These are phyloP conservation scores for Eucalyptus melliodora DNA, from an alignment of 345 rosid species.

Conservation along the genomic window DNA sequence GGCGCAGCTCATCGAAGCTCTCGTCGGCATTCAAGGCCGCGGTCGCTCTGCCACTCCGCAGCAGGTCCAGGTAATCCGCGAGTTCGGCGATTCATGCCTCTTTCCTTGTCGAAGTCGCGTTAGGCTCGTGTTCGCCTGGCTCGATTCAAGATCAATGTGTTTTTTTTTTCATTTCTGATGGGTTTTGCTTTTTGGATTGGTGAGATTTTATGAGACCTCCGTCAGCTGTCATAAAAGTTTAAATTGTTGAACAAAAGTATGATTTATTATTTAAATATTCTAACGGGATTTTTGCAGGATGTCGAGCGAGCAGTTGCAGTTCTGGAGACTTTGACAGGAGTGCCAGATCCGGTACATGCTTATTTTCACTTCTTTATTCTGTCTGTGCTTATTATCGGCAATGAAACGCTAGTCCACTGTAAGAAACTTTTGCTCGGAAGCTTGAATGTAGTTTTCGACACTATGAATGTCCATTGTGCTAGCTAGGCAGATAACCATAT, in stretches of 20 bases:
- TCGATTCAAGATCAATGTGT: not conserved
- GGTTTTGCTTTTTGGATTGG: not conserved
- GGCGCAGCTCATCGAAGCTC: conserved; percentile 61
- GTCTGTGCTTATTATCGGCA: not conserved
- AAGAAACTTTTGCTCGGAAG: not conserved
- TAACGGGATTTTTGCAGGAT: conserved; percentile 20
- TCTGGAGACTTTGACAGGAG: conserved; percentile 64
- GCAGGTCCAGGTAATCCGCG: conserved; percentile 48
- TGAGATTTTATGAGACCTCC: fast-evolving
- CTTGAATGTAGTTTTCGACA: not conserved
- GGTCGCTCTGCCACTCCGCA: conserved; percentile 71
- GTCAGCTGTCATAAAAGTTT: fast-evolving
- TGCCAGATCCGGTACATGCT: conserved; percentile 53
- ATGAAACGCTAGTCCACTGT: not conserved
- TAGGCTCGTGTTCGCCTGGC: not conserved
- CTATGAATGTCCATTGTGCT: not conserved
- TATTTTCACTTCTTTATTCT: not conserved
- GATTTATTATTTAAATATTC: no score
- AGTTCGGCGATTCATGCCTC: not conserved
- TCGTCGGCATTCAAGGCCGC: conserved; percentile 90
- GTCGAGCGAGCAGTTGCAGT: conserved; percentile 62
- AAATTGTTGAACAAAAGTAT: fast-evolving
- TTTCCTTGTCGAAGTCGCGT: not conserved
- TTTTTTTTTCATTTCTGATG: not conserved
- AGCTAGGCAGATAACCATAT: not conserved